Conservation (phyloP, 306 rosid genomes). For the Begonia fuchsioides region DNA sequence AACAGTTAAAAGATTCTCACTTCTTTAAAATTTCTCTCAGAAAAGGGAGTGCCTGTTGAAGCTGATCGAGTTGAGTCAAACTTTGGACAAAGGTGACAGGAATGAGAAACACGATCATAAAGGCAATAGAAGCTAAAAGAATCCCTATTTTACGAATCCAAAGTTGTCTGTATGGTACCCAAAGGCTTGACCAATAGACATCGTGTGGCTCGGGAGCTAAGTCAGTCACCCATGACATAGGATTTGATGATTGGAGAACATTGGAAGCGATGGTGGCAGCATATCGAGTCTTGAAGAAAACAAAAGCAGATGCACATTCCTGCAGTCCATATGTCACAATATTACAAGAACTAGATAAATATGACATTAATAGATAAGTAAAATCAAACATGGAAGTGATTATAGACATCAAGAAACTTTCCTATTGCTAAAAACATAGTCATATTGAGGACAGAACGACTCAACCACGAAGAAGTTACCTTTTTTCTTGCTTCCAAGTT, state of each 20-base stretch:
- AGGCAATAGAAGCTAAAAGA: slow-evolving; percentile 45
- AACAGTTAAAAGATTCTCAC: slow-evolving; percentile 21
- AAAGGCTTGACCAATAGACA: slow-evolving; percentile 85
- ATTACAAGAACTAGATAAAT: no score
- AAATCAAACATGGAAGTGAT: background rate
- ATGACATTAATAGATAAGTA: no score
- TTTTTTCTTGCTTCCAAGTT: slow-evolving; percentile 27
- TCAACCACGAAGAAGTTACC: slow-evolving; percentile 19
- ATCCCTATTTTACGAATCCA: slow-evolving; percentile 81
- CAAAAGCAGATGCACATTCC: slow-evolving; percentile 90
- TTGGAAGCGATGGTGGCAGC: slow-evolving; percentile 53
- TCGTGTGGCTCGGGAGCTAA: slow-evolving; percentile 82
- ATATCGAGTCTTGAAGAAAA: slow-evolving; percentile 83
- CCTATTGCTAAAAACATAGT: slow-evolving; percentile 17
- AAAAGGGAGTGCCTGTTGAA: slow-evolving; percentile 56
- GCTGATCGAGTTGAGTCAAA: slow-evolving; percentile 64
- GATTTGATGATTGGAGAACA: slow-evolving; percentile 86
- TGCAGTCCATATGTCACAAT: slow-evolving; percentile 8
- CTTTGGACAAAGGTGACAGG: slow-evolving; percentile 84
- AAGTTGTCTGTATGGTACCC: slow-evolving; percentile 74
- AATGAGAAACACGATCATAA: slow-evolving; percentile 59
- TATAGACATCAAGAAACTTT: background rate
- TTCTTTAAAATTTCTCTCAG: slow-evolving; percentile 39
- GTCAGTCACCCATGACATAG: slow-evolving; percentile 84
- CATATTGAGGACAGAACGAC: no score